Evolutionary conservation across 2,329 filamentous ascomycete genomes (phyloP).

Genomic region (Apiospora phragmitis): DNA sequence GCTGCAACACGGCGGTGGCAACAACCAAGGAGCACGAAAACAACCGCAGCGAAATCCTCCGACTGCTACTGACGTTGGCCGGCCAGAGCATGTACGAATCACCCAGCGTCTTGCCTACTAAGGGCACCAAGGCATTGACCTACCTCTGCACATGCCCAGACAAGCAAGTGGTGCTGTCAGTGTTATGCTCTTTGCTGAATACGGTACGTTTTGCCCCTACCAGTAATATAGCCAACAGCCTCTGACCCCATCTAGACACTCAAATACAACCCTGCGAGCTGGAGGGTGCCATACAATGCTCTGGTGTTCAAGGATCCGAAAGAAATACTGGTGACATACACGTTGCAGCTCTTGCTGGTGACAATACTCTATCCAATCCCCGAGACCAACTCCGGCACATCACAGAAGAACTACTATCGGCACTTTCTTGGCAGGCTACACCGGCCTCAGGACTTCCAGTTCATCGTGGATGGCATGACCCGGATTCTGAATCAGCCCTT

Average conservation of each 20-base stretch:
- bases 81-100: constrained; percentile 95
- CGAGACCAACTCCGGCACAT: constrained; percentile 63
- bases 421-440: constrained; percentile 90
- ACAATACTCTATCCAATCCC: constrained; percentile 86
- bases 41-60: constrained; percentile 87
- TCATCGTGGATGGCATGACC: constrained; percentile 92
- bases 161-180: constrained; percentile 86
- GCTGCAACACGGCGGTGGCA: constrained; percentile 84
- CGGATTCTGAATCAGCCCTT: constrained; percentile 90
- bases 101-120: constrained; percentile 74
- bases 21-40: constrained; percentile 91
- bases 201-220: constrained; percentile 61
- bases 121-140: constrained; percentile 80
- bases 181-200: constrained; percentile 90
- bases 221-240: neutral
- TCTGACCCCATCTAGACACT: constrained; percentile 61
- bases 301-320: constrained; percentile 90
- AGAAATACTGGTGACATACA: constrained; percentile 88
- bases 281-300: constrained; percentile 92
- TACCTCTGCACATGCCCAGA: constrained; percentile 87
- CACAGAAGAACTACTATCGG: constrained; percentile 88
- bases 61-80: constrained; percentile 80
- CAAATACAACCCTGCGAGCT: constrained; percentile 93
- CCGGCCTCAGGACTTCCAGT: constrained; percentile 95
- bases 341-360: constrained; percentile 84